phyloP scores from a whole-genome alignment of 805 yeast species.

The Kodamaea restingae region DNA sequence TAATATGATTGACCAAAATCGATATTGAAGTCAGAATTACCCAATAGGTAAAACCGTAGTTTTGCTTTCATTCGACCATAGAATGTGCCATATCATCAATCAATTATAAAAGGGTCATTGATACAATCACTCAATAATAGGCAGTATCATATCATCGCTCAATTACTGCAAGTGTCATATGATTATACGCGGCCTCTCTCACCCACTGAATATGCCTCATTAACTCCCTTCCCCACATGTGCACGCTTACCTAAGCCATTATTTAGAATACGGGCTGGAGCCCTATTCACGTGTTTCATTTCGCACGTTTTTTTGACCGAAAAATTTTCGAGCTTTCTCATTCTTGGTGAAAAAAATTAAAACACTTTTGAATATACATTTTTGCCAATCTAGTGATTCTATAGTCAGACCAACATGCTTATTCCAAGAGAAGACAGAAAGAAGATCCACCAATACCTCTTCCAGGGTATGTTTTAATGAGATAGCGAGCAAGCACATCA shows the following conservation, averaged over 20 bases:
- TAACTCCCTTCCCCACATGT: too few species aligned
- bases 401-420: constrained; percentile 58
- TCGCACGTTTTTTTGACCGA: constrained; percentile 1
- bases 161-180: too few species aligned
- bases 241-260: neutral
- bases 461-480: constrained; percentile 74
- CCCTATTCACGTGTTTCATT: constrained; percentile 3
- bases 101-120: too few species aligned
- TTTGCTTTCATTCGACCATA: too few species aligned
- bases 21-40: too few species aligned
- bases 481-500: neutral
- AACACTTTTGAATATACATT: constrained; percentile 6
- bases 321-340: constrained; percentile 3
- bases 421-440: constrained; percentile 99
- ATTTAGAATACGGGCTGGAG: neutral
- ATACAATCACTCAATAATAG: too few species aligned
- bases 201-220: too few species aligned
- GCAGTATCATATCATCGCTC: too few species aligned
- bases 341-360: constrained; percentile 4
- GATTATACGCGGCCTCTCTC: too few species aligned
- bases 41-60: too few species aligned
- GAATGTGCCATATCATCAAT: too few species aligned
- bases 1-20: too few species aligned
- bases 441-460: constrained; percentile 98
- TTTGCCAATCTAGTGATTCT: constrained; percentile 8